Base-by-base conservation (phyloP, 345 rosid species). In the Lepidium didymum region DNA sequence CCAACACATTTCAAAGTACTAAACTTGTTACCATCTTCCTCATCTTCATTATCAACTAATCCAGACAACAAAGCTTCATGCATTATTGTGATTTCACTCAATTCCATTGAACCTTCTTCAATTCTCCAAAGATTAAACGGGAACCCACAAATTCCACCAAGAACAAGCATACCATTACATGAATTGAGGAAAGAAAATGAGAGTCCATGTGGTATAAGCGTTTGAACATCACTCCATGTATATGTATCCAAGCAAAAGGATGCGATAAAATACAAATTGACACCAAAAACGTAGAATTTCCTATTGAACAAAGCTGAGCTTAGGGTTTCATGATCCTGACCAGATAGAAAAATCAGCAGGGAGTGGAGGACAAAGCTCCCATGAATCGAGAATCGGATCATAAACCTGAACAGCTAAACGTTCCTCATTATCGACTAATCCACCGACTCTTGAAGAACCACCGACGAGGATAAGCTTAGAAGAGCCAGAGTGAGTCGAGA, bases 1-100 rank as follows among this genome's bases (percentile, higher is more conserved):
- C 90, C 98, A n/a, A 87, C 89, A 36, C 98, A 89, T 82, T 87
- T 91, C 84, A 91, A 76, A 75, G 82, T 86, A 8, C 83, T 92
- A 50, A 78, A 91, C 66, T 79, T 89, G 41, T 85, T 83, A 31
- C 83, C 84, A 52, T 89, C 97, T 21, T 68, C 72, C 6, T 64
- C 78, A 33, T 74, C 78, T 59, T 83, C 87, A n/a, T 56, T 67
- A 56, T 86, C 94, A 33, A 86, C 92, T 77, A 91, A 70, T 13
- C 84, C 82, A 46, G 59, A 72, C 16, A 92, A 79, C 78, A 87
- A 74, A 43, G 67, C 76, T 19, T 75, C 78, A 3, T 94, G 96
- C 98, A 92, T 87, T 12, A 82, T 69, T 5, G 88, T 82, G 16
- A 92, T 85, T 73, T 87, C 89, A 42, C 85, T 81, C 23, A 87